Conservation (phyloP, 2,329 filamentous ascomycete species). For the Calonectria ilicicola region DNA sequence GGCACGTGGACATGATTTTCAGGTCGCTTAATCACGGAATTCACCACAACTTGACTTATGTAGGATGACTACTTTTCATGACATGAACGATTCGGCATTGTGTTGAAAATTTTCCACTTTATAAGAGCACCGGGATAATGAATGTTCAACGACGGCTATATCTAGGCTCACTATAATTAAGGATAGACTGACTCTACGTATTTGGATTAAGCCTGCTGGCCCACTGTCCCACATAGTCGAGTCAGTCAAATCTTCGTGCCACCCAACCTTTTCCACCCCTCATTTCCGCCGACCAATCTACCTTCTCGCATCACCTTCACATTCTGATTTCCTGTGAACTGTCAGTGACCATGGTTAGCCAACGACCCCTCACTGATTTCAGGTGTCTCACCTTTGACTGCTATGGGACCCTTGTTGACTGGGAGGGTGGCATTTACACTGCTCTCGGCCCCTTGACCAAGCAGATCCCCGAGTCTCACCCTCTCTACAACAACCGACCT, state of each 20-base stretch:
- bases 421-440: constrained; percentile 72
- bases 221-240: not conserved
- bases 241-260: not conserved
- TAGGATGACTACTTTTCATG: not conserved
- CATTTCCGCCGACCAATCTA: not conserved
- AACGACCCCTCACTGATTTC: constrained; percentile 12
- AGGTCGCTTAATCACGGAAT: not conserved
- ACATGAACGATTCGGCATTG: not conserved
- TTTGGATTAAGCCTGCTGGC: not conserved
- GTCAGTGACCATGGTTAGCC: not conserved
- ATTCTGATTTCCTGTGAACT: not conserved
- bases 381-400: constrained; percentile 75
- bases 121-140: not conserved
- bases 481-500: constrained; percentile 48
- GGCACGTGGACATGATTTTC: not conserved
- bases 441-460: constrained; percentile 63
- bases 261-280: not conserved
- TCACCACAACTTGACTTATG: not conserved
- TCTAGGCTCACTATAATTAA: not conserved
- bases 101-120: not conserved
- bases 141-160: not conserved
- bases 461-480: constrained; percentile 50
- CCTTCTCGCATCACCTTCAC: not conserved
- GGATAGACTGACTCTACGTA: not conserved
- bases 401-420: constrained; percentile 83